Conservation (phyloP, 495 filamentous ascomycete genomes). For the Thozetella sp. region DNA sequence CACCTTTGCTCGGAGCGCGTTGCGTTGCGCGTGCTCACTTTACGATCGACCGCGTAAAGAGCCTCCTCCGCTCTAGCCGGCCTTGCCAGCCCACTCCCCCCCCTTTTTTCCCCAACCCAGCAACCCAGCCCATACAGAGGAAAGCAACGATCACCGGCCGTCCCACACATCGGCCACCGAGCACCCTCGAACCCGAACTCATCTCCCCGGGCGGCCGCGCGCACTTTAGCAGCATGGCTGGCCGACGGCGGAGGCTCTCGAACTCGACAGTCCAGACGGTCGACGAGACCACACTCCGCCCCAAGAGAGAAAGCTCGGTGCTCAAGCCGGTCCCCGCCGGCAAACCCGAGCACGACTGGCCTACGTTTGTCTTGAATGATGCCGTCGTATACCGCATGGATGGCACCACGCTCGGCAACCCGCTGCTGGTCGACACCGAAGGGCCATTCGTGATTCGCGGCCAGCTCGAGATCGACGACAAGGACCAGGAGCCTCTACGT, state of each 20-base stretch:
- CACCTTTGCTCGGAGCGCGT: neutral
- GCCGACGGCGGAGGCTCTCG: slow-evolving; percentile 28
- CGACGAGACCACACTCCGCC: slow-evolving; percentile 24
- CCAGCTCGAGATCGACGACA: slow-evolving; percentile 34
- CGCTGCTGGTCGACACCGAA: slow-evolving; percentile 35
- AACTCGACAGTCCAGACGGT: slow-evolving; percentile 28
- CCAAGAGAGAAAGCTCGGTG: slow-evolving; percentile 29
- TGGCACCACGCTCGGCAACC: slow-evolving; percentile 39
- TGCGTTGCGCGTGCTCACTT: slow-evolving; percentile 1
- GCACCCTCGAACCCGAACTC: no score
- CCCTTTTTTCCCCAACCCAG: neutral
- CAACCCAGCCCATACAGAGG: no score
- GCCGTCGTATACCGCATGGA: slow-evolving; percentile 44
- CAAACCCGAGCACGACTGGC: slow-evolving; percentile 29
- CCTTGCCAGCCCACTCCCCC: neutral
- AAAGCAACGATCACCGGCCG: no score
- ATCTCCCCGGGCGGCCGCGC: no score
- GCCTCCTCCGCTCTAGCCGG: neutral
- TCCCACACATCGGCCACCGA: no score
- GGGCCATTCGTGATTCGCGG: slow-evolving; percentile 47
- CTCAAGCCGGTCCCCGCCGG: slow-evolving; percentile 26
- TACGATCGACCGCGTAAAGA: neutral
- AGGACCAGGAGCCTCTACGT: slow-evolving; percentile 27
- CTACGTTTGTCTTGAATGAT: slow-evolving; percentile 42
- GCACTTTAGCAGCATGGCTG: slow-evolving; percentile 24